Evolutionary conservation across 2,329 filamentous ascomycete genomes (phyloP), one percentile per base, ranked within the genome.

Genomic region (Colletotrichum zoysiae): DNA sequence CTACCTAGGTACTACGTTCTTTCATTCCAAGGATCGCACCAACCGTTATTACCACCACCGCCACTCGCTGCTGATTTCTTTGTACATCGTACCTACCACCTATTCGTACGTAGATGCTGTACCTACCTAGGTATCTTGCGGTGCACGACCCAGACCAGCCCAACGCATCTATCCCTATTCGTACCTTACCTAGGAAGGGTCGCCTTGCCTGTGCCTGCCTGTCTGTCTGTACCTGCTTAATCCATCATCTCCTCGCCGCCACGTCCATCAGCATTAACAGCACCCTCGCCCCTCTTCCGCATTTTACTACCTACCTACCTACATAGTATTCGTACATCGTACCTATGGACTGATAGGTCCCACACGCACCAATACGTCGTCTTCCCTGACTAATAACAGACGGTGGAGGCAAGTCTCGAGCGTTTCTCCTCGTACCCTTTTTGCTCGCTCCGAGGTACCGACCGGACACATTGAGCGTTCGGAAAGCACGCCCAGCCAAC

Each of bases 361-460:
- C 68, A 71, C 68, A 26, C 64, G 64, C 64, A 67, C 68, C 57
- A 68, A 71, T 71, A 68, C 60, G 64, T 62, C 68, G 51, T n/a
- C 57, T 67, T 62, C 65, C 68, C 65, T 56, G 65, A 53, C 64
- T 65, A 68, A 71, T 71, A 71, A 38, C 14, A 56, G 33, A 62
- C 44, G 33, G n/a, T 38, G 35, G 33, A 50, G 46, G 35, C 33
- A 38, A 11, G 33, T 62, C 8, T 26, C n/a, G 59, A 40, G 5
- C 26, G n/a, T 30, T n/a, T 38, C 40, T 33, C 55, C 38, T 35
- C 62, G 53, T 66, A 53, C 67, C 67, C 12, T 35, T 23, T 40
- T 33, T 42, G 66, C 66, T 26, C 50, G 26, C 66, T 57, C 18
- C 35, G 53, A 65, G 61, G 61, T 65, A 69, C 66, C 51, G 46